Base-by-base conservation (phyloP, 768 basidiomycete genomes). In the Tricholoma hemisulphureum region DNA sequence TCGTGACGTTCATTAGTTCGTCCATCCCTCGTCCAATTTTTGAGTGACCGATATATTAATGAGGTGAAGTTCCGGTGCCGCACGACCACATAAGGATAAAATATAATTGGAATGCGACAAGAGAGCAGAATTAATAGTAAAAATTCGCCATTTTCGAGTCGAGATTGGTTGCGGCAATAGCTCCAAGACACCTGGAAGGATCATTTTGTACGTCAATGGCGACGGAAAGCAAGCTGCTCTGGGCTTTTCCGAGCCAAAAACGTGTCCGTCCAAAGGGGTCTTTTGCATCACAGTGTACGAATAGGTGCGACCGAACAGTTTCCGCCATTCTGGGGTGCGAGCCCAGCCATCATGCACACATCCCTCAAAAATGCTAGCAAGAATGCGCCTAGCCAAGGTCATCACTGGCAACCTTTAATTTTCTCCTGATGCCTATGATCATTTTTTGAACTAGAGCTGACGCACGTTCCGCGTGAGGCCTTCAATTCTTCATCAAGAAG, bases 221-320 rank as follows among this genome's bases (percentile, higher is more conserved):
- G 61, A 84, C 74, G 35, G 74, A 68, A 45, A 87, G 74, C 7
- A 72, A 74, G 16, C 75, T 75, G 26, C 70, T 66, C 39, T 71
- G 70, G 7, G 80, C 81, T 60, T 72, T 82, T 51, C 72, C 68
- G 14, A 87, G 76, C 83, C 83, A 86, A 53, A 80, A 72, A 16
- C 64, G 73, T 20, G 80, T 80, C 58, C 78, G 76, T 2, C 71
- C 67, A 55, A 69, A 68, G 32, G 79, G 74, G 57, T 81, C 67
- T 18, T 74, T 66, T 37, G 72, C 70, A 59, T 82, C 77, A 54
- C 75, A 71, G 58, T 83, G 75, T 51, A 86, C 71, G 57, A 83
- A 80, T 54, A 86, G 63, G 63, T 78, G 73, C 4, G 83, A 83
- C 86, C 85, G 87, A 21, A 84, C 75, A 20, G 75, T 70, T 73